These are phyloP conservation scores for Flagelloscypha sp. DNA, from an alignment of 768 basidiomycete species.

Conservation along the genomic window DNA sequence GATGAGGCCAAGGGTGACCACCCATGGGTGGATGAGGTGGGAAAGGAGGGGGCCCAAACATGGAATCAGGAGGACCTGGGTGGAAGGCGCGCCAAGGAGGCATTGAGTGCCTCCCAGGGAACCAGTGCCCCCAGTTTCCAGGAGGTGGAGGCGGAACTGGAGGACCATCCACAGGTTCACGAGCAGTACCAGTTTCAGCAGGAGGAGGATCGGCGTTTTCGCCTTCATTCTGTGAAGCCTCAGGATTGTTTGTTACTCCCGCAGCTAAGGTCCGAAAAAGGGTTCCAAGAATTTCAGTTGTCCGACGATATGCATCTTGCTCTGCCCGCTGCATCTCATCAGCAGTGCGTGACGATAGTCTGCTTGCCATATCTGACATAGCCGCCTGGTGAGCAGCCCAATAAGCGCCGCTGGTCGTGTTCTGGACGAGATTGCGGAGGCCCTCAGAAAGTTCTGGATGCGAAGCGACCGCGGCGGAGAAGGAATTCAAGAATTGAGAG, in stretches of 20 bases:
- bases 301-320: constrained; percentile 54
- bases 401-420: constrained; percentile 58
- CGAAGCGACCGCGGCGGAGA: constrained; percentile 46
- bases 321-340: constrained; percentile 46
- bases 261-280: constrained; percentile 48
- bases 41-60: constrained; percentile 11
- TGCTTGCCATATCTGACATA: no score
- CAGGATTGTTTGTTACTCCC: no score
- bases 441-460: constrained; percentile 70
- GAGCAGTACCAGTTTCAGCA: constrained; percentile 13
- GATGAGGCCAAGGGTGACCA: constrained; percentile 17
- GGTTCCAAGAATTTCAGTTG: constrained; percentile 54
- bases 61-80: constrained; percentile 6
- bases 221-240: no score
- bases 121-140: background rate
- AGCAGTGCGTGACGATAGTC: constrained; percentile 52
- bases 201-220: no score
- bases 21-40: constrained; percentile 14
- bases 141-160: background rate
- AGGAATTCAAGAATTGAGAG: constrained; percentile 46
- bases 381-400: constrained; percentile 58
- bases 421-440: constrained; percentile 54
- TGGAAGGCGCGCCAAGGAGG: constrained; percentile 1
- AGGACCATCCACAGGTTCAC: constrained; percentile 6
- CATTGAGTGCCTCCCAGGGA: constrained; percentile 1